Evolutionary conservation across 768 basidiomycete species (phyloP).

Genomic region (Lactarius indigo): DNA sequence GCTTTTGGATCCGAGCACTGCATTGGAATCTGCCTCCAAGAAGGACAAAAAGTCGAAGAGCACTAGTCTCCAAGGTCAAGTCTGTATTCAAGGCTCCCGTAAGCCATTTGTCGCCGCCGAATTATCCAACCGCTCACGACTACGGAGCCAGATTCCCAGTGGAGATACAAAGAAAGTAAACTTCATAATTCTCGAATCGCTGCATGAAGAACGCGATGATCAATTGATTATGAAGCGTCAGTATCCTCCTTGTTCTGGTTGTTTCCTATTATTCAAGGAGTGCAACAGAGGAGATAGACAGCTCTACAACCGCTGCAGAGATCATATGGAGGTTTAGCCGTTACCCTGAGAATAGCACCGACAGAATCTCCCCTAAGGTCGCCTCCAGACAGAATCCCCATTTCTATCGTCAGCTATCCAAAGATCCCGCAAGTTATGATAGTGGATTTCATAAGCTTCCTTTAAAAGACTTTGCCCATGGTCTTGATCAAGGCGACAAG

Average conservation of each 20-base stretch:
- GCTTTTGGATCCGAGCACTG: background rate
- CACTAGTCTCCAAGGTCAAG: background rate
- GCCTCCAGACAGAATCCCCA: background rate
- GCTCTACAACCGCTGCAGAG: background rate
- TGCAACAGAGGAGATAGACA: background rate
- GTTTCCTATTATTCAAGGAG: background rate
- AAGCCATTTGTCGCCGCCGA: background rate
- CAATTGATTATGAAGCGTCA: background rate
- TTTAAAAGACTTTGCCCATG: background rate
- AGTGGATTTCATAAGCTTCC: background rate
- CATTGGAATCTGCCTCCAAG: background rate
- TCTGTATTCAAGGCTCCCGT: background rate
- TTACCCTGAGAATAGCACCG: background rate
- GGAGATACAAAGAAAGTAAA: background rate
- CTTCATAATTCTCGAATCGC: background rate
- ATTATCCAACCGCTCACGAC: background rate
- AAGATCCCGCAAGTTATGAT: background rate
- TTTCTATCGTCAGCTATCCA: background rate
- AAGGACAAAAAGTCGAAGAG: background rate
- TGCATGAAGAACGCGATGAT: background rate
- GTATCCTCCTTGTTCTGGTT: background rate
- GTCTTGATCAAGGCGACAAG: background rate
- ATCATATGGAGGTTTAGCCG: background rate
- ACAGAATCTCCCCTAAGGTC: background rate
- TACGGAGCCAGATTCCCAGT: background rate